Evolutionary conservation across 495 filamentous ascomycete genomes (phyloP).

Genomic region (Tuber aestivum): DNA sequence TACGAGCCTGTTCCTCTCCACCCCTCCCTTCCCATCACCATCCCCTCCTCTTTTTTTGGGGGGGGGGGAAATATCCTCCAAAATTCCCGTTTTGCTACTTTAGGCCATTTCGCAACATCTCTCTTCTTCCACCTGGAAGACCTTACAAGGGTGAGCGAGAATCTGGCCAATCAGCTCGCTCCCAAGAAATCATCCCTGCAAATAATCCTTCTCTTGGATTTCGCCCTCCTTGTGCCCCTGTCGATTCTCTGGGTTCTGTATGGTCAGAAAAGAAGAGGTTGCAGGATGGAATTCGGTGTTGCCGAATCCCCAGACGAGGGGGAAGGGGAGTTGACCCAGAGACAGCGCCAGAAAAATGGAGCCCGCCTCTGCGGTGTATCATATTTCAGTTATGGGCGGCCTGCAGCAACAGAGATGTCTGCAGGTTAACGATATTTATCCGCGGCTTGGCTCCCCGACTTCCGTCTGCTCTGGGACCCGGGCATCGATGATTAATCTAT

Average conservation of each 20-base stretch:
- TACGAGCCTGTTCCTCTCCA: slow-evolving; percentile 25
- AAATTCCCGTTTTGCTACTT: slow-evolving; percentile 21
- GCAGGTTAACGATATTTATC: slow-evolving; percentile 36
- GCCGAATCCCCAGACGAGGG: slow-evolving; percentile 36
- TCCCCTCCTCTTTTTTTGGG: not conserved
- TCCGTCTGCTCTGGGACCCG: slow-evolving; percentile 21
- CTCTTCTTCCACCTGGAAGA: slow-evolving; percentile 7
- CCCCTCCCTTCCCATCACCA: not conserved
- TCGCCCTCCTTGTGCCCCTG: slow-evolving; percentile 14
- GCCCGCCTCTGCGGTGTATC: slow-evolving; percentile 21
- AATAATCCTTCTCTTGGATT: slow-evolving; percentile 37
- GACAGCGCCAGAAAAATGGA: not conserved
- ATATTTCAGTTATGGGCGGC: slow-evolving; percentile 25
- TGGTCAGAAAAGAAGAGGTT: slow-evolving; percentile 17
- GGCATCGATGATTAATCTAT: slow-evolving; percentile 21
- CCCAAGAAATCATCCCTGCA: slow-evolving; percentile 31
- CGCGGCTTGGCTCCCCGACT: slow-evolving; percentile 36
- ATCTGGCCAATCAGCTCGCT: slow-evolving; percentile 19
- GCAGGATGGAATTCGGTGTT: slow-evolving; percentile 35
- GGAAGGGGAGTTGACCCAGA: slow-evolving; percentile 9
- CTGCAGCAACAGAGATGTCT: slow-evolving; percentile 20
- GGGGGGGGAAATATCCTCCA: not conserved
- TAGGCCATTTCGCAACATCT: slow-evolving; percentile 33
- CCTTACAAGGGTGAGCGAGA: slow-evolving; percentile 34
- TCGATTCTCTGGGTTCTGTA: slow-evolving; percentile 7